A percentile compares a stretch with the other conserved stretches of the same genome.
Evolutionary conservation across 2,329 filamentous ascomycete species (phyloP).

Genomic region (Stenocarpella maydis): DNA sequence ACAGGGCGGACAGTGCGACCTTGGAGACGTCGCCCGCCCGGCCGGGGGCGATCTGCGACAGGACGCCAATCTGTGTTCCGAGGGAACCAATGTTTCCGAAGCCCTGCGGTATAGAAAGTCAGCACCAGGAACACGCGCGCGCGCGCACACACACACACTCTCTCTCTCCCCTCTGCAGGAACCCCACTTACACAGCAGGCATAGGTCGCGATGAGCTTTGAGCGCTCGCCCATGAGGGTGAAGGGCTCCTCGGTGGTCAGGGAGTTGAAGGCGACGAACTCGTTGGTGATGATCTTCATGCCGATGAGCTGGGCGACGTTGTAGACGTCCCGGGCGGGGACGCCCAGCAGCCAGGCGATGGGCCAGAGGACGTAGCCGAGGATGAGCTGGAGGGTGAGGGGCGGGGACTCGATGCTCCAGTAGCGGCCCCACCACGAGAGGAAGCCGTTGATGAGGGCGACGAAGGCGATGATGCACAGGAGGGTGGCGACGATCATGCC

Average conservation of each 20-base stretch:
- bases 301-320: conserved; percentile 79
- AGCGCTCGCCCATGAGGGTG: conserved; percentile 69
- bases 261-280: conserved; percentile 75
- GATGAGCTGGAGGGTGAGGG: conserved; percentile 78
- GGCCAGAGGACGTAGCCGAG: conserved; percentile 82
- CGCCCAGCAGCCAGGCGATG: conserved; percentile 81
- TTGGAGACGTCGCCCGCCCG: conserved; percentile 78
- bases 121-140: neutral
- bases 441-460: conserved; percentile 78
- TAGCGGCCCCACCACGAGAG: conserved; percentile 87
- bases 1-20: conserved; percentile 78
- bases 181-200: conserved; percentile 72
- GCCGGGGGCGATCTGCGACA: conserved; percentile 80
- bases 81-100: conserved; percentile 89
- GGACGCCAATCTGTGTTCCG: conserved; percentile 88
- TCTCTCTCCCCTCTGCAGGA: conserved; percentile 36
- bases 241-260: conserved; percentile 62
- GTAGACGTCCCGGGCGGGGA: conserved; percentile 71
- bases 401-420: conserved; percentile 73
- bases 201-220: conserved; percentile 84
- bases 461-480: conserved; percentile 83
- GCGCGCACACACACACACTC: neutral
- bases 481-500: conserved; percentile 82
- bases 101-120: conserved; percentile 48
- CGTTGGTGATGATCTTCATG: conserved; percentile 86